Evolutionary conservation across 306 rosid genomes (phyloP).

Genomic region (Casuarina glauca): DNA sequence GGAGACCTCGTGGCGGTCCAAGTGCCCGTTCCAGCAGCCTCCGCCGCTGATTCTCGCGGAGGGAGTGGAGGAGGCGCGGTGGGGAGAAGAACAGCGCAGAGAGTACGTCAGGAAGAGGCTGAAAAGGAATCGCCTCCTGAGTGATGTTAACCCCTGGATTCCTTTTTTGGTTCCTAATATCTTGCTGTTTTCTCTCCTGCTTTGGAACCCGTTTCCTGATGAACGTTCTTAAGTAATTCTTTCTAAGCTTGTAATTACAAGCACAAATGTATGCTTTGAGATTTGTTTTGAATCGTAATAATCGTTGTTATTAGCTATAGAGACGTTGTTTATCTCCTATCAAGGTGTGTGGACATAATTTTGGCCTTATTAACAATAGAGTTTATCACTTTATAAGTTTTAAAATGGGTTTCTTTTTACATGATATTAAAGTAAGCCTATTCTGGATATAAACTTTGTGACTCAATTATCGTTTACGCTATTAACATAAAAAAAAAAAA

Average conservation of each 20-base stretch:
- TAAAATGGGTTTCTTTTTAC: too few species aligned
- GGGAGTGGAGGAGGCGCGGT: slow-evolving; percentile 58
- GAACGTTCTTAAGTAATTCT: background rate
- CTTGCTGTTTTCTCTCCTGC: slow-evolving; percentile 47
- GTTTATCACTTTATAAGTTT: too few species aligned
- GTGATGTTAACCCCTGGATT: slow-evolving; percentile 44
- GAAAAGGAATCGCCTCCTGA: slow-evolving; percentile 38
- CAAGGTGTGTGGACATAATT: too few species aligned
- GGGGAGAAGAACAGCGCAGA: slow-evolving; percentile 53
- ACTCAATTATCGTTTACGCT: too few species aligned
- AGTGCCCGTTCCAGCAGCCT: slow-evolving; percentile 82
- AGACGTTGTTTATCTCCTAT: too few species aligned
- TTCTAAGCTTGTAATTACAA: background rate
- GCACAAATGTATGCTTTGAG: background rate
- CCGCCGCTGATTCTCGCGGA: slow-evolving; percentile 68
- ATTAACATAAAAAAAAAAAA: too few species aligned
- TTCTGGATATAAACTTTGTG: too few species aligned
- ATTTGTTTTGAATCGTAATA: background rate
- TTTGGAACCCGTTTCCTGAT: slow-evolving; percentile 59
- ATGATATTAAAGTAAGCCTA: too few species aligned
- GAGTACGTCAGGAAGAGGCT: slow-evolving; percentile 56
- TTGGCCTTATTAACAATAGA: too few species aligned
- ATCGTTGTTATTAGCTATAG: too few species aligned
- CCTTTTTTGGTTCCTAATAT: slow-evolving; percentile 61
- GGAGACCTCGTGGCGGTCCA: slow-evolving; percentile 71